phyloP scores from a whole-genome alignment of 345 rosid genomes.

The thale cress (Arabidopsis thaliana) region TAIR10.1 NC_003076.8:8887501-8888000 shows the following conservation, averaged over 20 bases:
- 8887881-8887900: conserved; percentile 90
- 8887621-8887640: conserved; percentile 17
- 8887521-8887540: conserved; percentile 74
- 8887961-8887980: conserved; percentile 48
- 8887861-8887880: conserved; percentile 81
- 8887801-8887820: conserved; percentile 18
- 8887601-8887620: conserved; percentile 2
- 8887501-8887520: conserved; percentile 71
- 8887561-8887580: conserved; percentile 79
- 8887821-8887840: conserved; percentile 68
- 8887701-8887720: background rate
- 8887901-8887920: conserved; percentile 95
- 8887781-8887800: background rate
- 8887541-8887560: conserved; percentile 55
- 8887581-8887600: conserved; percentile 16
- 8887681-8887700: background rate
- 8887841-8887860: conserved; percentile 65
- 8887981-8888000: conserved; percentile 37
- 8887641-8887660: background rate
- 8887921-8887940: conserved; percentile 90
- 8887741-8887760: background rate
- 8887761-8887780: background rate
- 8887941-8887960: conserved; percentile 97
- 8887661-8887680: background rate
- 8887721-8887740: conserved; percentile 13